Evolutionary conservation across 2,329 filamentous ascomycete genomes (phyloP).

Genomic region (Penicillium sp.): DNA sequence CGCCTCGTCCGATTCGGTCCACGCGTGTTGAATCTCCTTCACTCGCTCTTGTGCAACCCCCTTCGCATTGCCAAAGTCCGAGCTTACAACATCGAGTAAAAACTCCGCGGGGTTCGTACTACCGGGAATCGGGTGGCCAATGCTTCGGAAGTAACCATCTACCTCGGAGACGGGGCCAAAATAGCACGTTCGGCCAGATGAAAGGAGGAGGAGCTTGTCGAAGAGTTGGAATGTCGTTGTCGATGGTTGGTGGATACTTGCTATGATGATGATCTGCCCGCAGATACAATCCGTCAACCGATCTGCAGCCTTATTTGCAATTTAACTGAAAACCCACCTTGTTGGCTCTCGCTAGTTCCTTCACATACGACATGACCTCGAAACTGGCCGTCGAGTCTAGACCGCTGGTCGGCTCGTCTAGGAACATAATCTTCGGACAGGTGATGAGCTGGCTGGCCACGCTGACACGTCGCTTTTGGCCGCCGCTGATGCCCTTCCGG

Average conservation of each 20-base stretch:
- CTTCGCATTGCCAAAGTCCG: conserved; percentile 67
- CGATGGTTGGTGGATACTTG: conserved; percentile 84
- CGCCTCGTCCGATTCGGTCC: conserved; percentile 56
- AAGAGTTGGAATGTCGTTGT: conserved; percentile 79
- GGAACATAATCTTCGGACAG: conserved; percentile 76
- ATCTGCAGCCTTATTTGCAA: conserved; percentile 1
- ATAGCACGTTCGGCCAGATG: conserved; percentile 71
- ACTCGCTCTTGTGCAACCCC: conserved; percentile 55
- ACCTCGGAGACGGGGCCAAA: conserved; percentile 67
- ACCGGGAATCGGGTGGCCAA: conserved; percentile 66
- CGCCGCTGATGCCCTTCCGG: conserved; percentile 80
- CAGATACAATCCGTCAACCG: not conserved
- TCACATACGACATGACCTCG: conserved; percentile 77
- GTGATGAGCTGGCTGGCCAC: conserved; percentile 83
- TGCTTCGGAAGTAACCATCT: conserved; percentile 64
- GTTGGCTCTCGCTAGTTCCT: conserved; percentile 66
- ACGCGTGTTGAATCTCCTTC: conserved; percentile 58
- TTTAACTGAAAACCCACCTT: conserved; percentile 53
- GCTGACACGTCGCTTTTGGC: conserved; percentile 80
- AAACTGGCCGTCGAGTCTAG: conserved; percentile 77
- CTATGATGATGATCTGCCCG: conserved; percentile 71
- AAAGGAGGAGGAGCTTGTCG: conserved; percentile 76
- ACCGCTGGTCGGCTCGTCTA: conserved; percentile 84
- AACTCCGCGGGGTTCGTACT: conserved; percentile 82
- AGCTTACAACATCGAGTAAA: conserved; percentile 77